These are phyloP conservation scores for Alnus rubra DNA, from an alignment of 306 rosid species.

Conservation along the genomic window DNA sequence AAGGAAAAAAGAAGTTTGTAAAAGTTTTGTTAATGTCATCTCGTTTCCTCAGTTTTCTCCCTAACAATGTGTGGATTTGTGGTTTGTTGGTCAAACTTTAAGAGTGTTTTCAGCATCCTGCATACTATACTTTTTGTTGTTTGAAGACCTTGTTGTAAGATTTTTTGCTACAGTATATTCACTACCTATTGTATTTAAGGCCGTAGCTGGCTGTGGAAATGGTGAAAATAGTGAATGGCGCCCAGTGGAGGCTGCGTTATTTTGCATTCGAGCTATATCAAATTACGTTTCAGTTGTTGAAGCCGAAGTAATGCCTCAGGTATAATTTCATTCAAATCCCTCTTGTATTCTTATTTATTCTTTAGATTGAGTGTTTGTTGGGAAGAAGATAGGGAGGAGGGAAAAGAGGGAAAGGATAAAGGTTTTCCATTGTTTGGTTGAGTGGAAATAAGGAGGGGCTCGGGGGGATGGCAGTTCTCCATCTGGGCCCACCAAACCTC, in stretches of 20 bases:
- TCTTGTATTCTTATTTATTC: constrained; percentile 15
- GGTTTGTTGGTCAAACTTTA: not conserved
- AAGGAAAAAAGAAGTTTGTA: not conserved
- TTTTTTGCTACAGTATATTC: constrained; percentile 15
- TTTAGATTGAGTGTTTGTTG: not conserved
- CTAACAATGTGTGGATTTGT: not conserved
- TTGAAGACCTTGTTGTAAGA: not conserved
- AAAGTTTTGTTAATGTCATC: not conserved
- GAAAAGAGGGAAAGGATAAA: not conserved
- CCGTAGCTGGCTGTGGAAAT: constrained; percentile 69
- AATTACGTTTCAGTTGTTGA: constrained; percentile 80
- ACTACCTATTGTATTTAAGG: constrained; percentile 44
- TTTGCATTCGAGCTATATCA: constrained; percentile 93
- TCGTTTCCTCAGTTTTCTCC: not conserved
- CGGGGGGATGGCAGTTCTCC: not conserved
- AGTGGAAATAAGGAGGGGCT: not conserved
- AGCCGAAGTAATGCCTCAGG: constrained; percentile 98
- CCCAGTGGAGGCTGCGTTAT: constrained; percentile 94
- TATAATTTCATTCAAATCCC: constrained; percentile 35
- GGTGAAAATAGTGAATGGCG: constrained; percentile 82
- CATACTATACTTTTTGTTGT: constrained; percentile 22
- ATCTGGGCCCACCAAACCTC: no score
- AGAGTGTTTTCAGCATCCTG: not conserved
- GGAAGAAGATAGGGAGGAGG: not conserved
- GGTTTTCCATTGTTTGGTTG: not conserved